These are phyloP conservation scores for Neocatenulostroma microsporum DNA, from an alignment of 2,329 filamentous ascomycete genomes.

Conservation along the genomic window DNA sequence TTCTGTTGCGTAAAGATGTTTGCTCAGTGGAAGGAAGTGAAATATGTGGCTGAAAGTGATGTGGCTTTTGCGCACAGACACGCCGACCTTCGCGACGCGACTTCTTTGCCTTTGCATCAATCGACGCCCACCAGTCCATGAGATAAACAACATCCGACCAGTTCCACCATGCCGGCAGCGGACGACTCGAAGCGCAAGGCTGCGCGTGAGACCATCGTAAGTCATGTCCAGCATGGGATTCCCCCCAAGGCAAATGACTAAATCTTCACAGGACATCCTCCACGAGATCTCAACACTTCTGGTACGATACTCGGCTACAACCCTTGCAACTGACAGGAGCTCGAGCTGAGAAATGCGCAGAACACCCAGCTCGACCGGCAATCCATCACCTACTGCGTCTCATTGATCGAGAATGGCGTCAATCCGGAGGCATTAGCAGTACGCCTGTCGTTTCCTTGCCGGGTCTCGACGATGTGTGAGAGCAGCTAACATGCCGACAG, in stretches of 20 bases:
- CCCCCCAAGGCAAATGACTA: too few relatives aligned
- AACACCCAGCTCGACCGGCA: conserved; percentile 90
- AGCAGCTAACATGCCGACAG: conserved; percentile 23
- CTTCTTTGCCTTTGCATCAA: too few relatives aligned
- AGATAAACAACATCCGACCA: too few relatives aligned
- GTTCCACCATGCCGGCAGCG: conserved; percentile 30
- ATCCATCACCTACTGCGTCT: conserved; percentile 89
- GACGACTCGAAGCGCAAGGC: conserved; percentile 63
- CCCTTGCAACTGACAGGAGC: too few relatives aligned
- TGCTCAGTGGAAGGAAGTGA: too few relatives aligned
- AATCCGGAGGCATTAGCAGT: conserved; percentile 93
- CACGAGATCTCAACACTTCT: conserved; percentile 77
- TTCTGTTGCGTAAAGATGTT: too few relatives aligned
- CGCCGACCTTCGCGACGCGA: too few relatives aligned
- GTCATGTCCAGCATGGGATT: conserved; percentile 57
- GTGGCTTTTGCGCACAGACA: too few relatives aligned
- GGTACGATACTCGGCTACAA: conserved; percentile 46
- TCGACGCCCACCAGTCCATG: too few relatives aligned
- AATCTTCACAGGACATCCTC: conserved; percentile 38
- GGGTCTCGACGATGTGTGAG: not conserved
- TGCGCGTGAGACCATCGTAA: conserved; percentile 64
- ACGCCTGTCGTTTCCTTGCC: conserved; percentile 21
- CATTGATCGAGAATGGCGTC: conserved; percentile 92
- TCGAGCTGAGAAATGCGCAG: too few relatives aligned
- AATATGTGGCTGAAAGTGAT: too few relatives aligned